Evolutionary conservation across 2,329 filamentous ascomycete species (phyloP), one percentile per base, ranked within the genome.

Genomic region (Monosporascus sp.): DNA sequence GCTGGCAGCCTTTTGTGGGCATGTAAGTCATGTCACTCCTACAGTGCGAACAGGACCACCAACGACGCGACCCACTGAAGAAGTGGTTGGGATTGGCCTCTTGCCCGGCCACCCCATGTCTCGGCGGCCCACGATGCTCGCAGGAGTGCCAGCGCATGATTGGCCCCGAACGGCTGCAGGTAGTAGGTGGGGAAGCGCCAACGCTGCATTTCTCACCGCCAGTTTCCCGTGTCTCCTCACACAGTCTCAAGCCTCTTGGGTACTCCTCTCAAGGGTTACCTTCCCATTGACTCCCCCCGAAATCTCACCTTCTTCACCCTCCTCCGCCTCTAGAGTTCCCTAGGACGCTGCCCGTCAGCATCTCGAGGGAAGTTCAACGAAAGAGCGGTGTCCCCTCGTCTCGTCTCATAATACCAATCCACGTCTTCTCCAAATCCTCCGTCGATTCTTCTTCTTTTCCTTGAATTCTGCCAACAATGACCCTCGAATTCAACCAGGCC

Each of bases 401-500:
- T 64, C 64, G 63, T 63, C 63, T 61, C 71, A 76, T 74, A 77
- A 76, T 76, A 76, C 72, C 73, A 73, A 72, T 74, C 67, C 66
- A 61, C 58, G 61, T 64, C 66, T 70, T 66, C 65, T 67, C 68
- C 66, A 69, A 69, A 66, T 67, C 66, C 69, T 64, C 66, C 65
- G 61, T 64, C 60, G 54, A 66, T 54, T 61, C 61, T 61, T 66
- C 63, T 63, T 68, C 62, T 64, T 66, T 67, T 59, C 66, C 60
- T 57, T 65, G 63, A 61, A 61, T 60, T 61, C 59, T 64, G 62
- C 66, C 64, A 59, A 79, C 67, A 69, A 80, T 80, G 83, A 79
- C 77, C 72, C 79, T 81, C 75, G 80, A 85, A 67, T 86, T 82
- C 74, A 79, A 79, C 71, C 66, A 73, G 68, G 74, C 75, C 68